Evolutionary conservation across 2,329 filamentous ascomycete species (phyloP).

Genomic region (Eurotiales sp.): DNA sequence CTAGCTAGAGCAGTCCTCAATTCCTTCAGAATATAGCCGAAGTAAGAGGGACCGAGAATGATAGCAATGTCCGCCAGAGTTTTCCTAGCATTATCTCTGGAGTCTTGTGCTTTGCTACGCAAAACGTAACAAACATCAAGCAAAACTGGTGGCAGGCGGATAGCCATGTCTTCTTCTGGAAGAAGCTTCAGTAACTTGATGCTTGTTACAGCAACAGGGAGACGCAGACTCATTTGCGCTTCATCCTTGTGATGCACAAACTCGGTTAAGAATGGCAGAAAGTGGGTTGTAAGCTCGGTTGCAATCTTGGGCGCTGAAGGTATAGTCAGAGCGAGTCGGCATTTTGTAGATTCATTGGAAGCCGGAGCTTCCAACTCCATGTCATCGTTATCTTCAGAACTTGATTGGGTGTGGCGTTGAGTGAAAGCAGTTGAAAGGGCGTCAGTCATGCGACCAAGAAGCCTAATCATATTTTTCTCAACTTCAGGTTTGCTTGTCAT

Average conservation of each 20-base stretch:
- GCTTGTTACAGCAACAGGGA: conserved; percentile 83
- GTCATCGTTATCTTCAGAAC: background rate
- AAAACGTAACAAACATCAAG: conserved; percentile 92
- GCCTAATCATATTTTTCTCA: conserved; percentile 79
- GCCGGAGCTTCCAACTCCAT: conserved; percentile 13
- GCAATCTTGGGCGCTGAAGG: conserved; percentile 65
- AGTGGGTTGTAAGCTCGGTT: conserved; percentile 67
- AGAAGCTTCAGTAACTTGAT: conserved; percentile 83
- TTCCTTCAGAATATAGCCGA: conserved; percentile 92
- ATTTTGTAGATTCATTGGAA: conserved; percentile 32
- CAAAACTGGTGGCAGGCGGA: conserved; percentile 74
- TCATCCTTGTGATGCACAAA: conserved; percentile 95
- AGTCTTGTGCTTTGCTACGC: conserved; percentile 81
- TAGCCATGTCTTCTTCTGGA: conserved; percentile 66
- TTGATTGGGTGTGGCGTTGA: conserved; percentile 12
- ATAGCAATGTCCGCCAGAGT: conserved; percentile 80
- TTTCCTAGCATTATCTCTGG: conserved; percentile 84
- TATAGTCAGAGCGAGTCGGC: conserved; percentile 59
- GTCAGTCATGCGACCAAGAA: conserved; percentile 79
- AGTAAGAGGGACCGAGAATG: conserved; percentile 74
- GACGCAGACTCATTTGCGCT: conserved; percentile 84
- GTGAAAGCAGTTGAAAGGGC: conserved; percentile 59
- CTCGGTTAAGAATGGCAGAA: conserved; percentile 73
- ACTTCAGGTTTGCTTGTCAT: conserved; percentile 74
- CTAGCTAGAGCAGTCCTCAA: conserved; percentile 74